phyloP scores from a whole-genome alignment of 2,329 filamentous ascomycete genomes.

The Septoria petroselini region DNA sequence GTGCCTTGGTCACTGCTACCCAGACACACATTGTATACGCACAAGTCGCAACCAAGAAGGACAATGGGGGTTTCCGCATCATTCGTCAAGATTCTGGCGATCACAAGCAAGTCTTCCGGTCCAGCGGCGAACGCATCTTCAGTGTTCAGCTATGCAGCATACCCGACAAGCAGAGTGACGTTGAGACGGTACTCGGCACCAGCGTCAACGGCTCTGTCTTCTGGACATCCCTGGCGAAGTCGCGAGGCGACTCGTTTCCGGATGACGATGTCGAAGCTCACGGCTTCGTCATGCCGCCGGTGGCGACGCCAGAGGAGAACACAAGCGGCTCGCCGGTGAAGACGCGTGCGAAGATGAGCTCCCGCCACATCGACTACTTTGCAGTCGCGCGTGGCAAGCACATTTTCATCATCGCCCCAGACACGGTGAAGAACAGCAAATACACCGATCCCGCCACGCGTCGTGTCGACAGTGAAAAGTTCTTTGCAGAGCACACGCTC shows the following conservation, averaged over 20 bases:
- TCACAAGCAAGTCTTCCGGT: constrained; percentile 87
- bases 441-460: constrained; percentile 53
- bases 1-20: constrained; percentile 85
- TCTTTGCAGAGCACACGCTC: constrained; percentile 79
- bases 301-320: constrained; percentile 81
- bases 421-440: constrained; percentile 50
- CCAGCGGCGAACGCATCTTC: constrained; percentile 90
- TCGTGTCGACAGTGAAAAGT: constrained; percentile 79
- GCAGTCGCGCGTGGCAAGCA: constrained; percentile 93
- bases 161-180: constrained; percentile 53
- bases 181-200: constrained; percentile 84
- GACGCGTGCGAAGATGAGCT: constrained; percentile 88
- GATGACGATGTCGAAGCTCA: constrained; percentile 76
- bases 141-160: constrained; percentile 76
- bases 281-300: constrained; percentile 84
- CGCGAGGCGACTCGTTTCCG: constrained; percentile 74
- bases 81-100: constrained; percentile 92
- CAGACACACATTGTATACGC: constrained; percentile 91
- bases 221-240: constrained; percentile 78
- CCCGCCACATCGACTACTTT: constrained; percentile 86
- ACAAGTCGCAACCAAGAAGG: constrained; percentile 60
- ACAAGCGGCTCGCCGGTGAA: constrained; percentile 89
- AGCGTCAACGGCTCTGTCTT: constrained; percentile 96
- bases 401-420: constrained; percentile 78
- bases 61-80: constrained; percentile 86